Base-by-base conservation (phyloP, 2,329 filamentous ascomycete genomes). In the Lojkania enalia region DNA sequence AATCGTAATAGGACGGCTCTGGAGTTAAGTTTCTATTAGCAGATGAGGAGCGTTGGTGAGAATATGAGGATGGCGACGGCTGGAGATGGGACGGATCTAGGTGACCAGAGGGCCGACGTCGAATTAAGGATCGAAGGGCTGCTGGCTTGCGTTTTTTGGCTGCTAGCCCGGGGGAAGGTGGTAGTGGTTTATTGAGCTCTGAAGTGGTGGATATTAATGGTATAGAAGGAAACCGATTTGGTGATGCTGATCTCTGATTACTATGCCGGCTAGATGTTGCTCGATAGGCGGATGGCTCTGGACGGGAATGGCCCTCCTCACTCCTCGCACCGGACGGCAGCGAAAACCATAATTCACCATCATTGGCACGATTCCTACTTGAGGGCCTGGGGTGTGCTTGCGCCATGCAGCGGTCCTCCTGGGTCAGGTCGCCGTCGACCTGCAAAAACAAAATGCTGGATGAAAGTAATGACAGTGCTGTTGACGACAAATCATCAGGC, bases 261-360 rank as follows among this genome's bases (percentile, higher is more conserved):
- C 51, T 57, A 7, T 61, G 51, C 4, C 58, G 58, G 42, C 48
- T 52, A 31, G 56, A 53, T 19, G 61, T 66, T 29, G 58, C 48
- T 48, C 50, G 57, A 41, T 67, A 67, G 19, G 64, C 64, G 21
- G 63, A 64, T 42, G 47, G 54, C 40, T 60, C 54, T 37, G 33
- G 35, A 16, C 21, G 5, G 18, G 47, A 39, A 19, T 47, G 48
- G 18, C 57, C 49, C 31, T 49, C 42, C 35, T 49, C 50, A 29
- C 21, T 36, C 38, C 52, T 44, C 35, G 52, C 42, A 14, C 42
- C 53, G 37, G 54, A 55, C 11, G 63, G 52, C 54, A 60, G 55
- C 21, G 48, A 58, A 33, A 66, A 60, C 66, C 66, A 69, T 18
- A 69, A 46, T 37, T 67, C 63, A 5, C 51, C 54, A 18, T 58